Evolutionary conservation across 2,329 filamentous ascomycete genomes (phyloP).

Genomic region (Biscogniauxia mediterranea): DNA sequence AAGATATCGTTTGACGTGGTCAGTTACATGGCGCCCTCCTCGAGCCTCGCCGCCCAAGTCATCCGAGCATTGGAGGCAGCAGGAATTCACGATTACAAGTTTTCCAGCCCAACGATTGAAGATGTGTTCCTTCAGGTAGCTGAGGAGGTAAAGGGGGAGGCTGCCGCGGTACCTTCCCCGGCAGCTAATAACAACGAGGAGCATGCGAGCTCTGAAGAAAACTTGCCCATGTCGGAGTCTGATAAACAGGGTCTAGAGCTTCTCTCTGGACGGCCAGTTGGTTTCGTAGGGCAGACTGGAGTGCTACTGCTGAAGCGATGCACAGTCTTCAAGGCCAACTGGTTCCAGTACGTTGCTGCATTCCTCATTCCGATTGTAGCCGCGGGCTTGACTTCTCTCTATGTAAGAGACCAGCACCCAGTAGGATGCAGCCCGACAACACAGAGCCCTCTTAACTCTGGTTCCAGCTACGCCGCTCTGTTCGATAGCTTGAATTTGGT

Average conservation of each 20-base stretch:
- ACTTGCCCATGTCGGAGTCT: slow-evolving; percentile 16
- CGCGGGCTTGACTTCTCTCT: slow-evolving; percentile 75
- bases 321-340: slow-evolving; percentile 76
- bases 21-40: slow-evolving; percentile 70
- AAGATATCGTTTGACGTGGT: slow-evolving; percentile 67
- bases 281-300: slow-evolving; percentile 66
- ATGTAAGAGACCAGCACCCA: slow-evolving; percentile 51
- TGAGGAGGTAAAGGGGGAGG: slow-evolving; percentile 68
- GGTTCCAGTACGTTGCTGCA: slow-evolving; percentile 71
- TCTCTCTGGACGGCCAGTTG: slow-evolving; percentile 66
- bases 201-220: slow-evolving; percentile 22
- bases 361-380: slow-evolving; percentile 77
- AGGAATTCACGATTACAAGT: slow-evolving; percentile 74
- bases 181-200: slow-evolving; percentile 21
- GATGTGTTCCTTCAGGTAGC: slow-evolving; percentile 87
- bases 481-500: slow-evolving; percentile 38
- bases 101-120: slow-evolving; percentile 86
- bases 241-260: slow-evolving; percentile 50
- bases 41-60: slow-evolving; percentile 67
- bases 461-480: slow-evolving; percentile 36
- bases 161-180: slow-evolving; percentile 8
- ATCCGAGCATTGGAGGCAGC: slow-evolving; percentile 66
- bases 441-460: slow-evolving; percentile 32
- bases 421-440: slow-evolving; percentile 32
- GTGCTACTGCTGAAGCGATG: slow-evolving; percentile 77